phyloP scores from a whole-genome alignment of 2,329 filamentous ascomycete species.

The Colletotrichum gloeosporioides region DNA sequence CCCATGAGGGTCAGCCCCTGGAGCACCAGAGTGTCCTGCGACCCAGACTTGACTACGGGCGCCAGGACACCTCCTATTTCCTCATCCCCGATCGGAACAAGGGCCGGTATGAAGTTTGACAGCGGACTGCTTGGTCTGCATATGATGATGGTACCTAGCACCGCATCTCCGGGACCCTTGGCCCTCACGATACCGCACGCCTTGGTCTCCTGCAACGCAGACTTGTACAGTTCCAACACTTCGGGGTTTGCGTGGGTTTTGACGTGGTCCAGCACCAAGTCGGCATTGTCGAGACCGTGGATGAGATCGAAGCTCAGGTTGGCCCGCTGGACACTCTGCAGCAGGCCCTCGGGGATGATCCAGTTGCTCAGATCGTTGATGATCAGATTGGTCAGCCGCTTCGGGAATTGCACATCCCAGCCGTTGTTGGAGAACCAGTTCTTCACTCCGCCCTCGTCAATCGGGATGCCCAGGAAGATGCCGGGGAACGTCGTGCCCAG shows the following conservation, averaged over 20 bases:
- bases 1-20: constrained; percentile 84
- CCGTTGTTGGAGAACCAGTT: constrained; percentile 91
- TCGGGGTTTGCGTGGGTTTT: constrained; percentile 77
- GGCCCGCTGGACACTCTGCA: constrained; percentile 73
- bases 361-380: constrained; percentile 76
- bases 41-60: constrained; percentile 74
- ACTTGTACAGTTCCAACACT: constrained; percentile 79
- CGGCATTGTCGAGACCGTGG: constrained; percentile 78
- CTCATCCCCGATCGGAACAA: constrained; percentile 63
- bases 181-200: constrained; percentile 84
- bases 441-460: constrained; percentile 56
- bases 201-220: constrained; percentile 73
- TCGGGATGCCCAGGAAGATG: constrained; percentile 85
- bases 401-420: constrained; percentile 75
- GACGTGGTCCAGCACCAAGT: constrained; percentile 76
- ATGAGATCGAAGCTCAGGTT: constrained; percentile 84
- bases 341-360: constrained; percentile 77
- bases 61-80: constrained; percentile 79
- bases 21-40: constrained; percentile 71
- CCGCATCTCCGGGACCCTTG: constrained; percentile 69
- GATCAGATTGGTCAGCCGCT: constrained; percentile 69
- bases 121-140: constrained; percentile 74
- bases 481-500: constrained; percentile 82
- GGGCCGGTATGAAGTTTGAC: constrained; percentile 71
- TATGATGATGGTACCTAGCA: constrained; percentile 81